Evolutionary conservation across 306 rosid species (phyloP), one percentile per base, ranked within the genome.

Genomic region (Cicer arietinum): DNA sequence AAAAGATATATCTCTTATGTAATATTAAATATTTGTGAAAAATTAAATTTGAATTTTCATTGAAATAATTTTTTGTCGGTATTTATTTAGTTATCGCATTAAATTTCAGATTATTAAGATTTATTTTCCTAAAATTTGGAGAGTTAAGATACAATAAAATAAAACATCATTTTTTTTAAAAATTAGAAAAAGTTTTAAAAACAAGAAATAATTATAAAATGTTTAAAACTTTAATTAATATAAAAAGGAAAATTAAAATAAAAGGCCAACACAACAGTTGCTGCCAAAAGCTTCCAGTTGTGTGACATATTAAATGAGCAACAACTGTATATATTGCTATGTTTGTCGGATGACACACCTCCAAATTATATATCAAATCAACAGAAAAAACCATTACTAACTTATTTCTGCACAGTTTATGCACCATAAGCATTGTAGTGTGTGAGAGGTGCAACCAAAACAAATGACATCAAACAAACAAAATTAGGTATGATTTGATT

Each of bases 301-400:
- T 41, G 68, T 65, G 62, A 54, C 59, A 42, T 25, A 75, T 50
- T 80, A 68, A 80, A 80, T 68, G 60, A 68, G 22, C 5, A 62
- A 7, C 5, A 62, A 7, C 71, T 67, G 66, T 50, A 51, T 51
- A 67, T 57, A 12, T 66, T 22, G 13, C 79, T 80, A 8, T 58
- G 46, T n/a, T 57, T 74, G 79, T 80, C 70, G 83, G 83, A 74
- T 67, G 22, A 47, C 75, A 80, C 35, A 9, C 74, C 79, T 74
- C 65, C 79, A 73, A 73, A 73, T 73, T 70, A 80, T 70, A 80
- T 65, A 66, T 79, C 79, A 46, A 64, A 72, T 79, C 79, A 71
- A 73, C 69, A 30, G 30, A 54, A 47, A 64, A 73, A 53, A 73
- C 46, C 35, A 74, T 67, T 68, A 50, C 45, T 39, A 40, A 46